phyloP scores from a whole-genome alignment of 345 rosid species.

The Dovyalis caffra region DNA sequence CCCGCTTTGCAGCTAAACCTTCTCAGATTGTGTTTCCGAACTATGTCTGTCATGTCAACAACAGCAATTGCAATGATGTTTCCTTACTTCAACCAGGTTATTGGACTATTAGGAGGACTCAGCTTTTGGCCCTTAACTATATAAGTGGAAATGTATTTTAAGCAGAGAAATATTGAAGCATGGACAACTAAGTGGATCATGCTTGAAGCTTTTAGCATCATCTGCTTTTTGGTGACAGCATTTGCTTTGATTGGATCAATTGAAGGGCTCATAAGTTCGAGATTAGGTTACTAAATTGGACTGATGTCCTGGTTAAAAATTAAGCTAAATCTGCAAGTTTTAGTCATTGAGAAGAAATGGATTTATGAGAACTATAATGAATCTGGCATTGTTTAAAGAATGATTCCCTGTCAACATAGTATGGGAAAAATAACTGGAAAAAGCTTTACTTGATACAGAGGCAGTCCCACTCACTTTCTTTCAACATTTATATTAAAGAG shows the following conservation, averaged over 20 bases:
- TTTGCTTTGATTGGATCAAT: constrained; percentile 58
- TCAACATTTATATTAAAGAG: too few species aligned
- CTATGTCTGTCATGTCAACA: constrained; percentile 45
- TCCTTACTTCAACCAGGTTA: constrained; percentile 82
- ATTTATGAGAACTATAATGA: too few species aligned
- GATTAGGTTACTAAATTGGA: constrained; percentile 31
- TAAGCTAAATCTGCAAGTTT: too few species aligned
- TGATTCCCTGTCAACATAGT: too few species aligned
- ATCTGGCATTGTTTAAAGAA: too few species aligned
- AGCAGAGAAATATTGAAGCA: constrained; percentile 45
- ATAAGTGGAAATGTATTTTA: constrained; percentile 62
- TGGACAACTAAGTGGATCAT: constrained; percentile 60
- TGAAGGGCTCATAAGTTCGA: constrained; percentile 55
- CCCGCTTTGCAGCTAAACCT: constrained; percentile 31
- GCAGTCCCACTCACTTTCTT: too few species aligned
- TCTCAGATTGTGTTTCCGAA: constrained; percentile 50
- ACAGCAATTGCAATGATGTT: constrained; percentile 52
- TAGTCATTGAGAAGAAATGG: too few species aligned
- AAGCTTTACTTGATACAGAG: too few species aligned
- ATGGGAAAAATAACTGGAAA: too few species aligned
- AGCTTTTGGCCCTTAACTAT: constrained; percentile 75
- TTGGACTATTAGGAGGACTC: constrained; percentile 69
- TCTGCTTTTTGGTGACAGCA: constrained; percentile 43
- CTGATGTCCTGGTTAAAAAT: too few species aligned
- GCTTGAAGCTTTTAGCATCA: constrained; percentile 41